Percentiles rank a stretch among this genome's conserved stretches.
Evolutionary conservation across 2,329 filamentous ascomycete genomes (phyloP).

Genomic region (Trichoderma koningiopsis): DNA sequence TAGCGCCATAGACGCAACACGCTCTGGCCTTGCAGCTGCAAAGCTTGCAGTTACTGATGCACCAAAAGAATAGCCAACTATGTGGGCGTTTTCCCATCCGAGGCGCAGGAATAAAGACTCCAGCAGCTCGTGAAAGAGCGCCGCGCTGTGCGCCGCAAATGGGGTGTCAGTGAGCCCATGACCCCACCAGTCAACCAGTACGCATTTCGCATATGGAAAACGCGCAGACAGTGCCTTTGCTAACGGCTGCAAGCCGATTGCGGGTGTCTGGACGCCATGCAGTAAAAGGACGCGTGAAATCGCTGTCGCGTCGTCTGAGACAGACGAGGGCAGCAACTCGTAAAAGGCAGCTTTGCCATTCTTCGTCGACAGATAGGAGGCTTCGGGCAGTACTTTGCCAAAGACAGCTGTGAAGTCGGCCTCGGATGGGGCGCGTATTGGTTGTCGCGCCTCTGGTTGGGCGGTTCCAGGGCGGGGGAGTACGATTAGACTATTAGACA

Average conservation of each 20-base stretch:
- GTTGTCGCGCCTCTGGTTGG: background rate
- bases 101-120: background rate
- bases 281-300: slow-evolving; percentile 5
- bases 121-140: background rate
- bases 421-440: slow-evolving; percentile 2
- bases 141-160: background rate
- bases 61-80: slow-evolving; percentile 8
- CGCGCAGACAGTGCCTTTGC: background rate
- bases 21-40: background rate
- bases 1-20: background rate
- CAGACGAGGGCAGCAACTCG: background rate
- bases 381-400: background rate
- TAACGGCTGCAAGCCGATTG: slow-evolving; percentile 9
- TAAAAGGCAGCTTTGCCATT: slow-evolving; percentile 6
- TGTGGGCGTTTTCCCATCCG: background rate
- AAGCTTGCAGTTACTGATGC: background rate
- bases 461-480: background rate
- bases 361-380: background rate
- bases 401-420: background rate
- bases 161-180: slow-evolving; percentile 19
- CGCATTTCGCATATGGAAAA: slow-evolving; percentile 11
- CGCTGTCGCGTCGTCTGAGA: background rate
- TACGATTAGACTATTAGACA: background rate
- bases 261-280: slow-evolving; percentile 10
- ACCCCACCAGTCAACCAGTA: slow-evolving; percentile 19